A percentile compares a stretch with the other conserved stretches of the same genome.
phyloP scores from a whole-genome alignment of 148 eudicot species.

The Nepenthes gracilis region DNA sequence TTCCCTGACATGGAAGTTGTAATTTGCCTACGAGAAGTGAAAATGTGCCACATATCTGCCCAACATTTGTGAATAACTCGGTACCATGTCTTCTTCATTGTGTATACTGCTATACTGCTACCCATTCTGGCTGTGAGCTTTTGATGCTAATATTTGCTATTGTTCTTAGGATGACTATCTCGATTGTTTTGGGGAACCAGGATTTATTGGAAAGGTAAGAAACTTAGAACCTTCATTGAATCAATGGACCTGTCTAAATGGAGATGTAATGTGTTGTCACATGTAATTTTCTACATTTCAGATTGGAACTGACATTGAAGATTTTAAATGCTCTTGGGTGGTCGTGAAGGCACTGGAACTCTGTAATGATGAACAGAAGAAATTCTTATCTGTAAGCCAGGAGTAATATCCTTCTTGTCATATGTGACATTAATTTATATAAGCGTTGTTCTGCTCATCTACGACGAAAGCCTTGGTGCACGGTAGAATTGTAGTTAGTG shows the following conservation, averaged over 20 bases:
- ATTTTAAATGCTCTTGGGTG: slow-evolving; percentile 86
- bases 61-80: too few relatives aligned
- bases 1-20: too few relatives aligned
- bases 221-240: neutral
- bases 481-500: too few relatives aligned
- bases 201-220: slow-evolving; percentile 63
- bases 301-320: slow-evolving; percentile 89
- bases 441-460: neutral
- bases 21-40: too few relatives aligned
- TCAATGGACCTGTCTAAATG: neutral
- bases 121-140: too few relatives aligned
- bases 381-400: slow-evolving; percentile 39
- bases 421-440: neutral
- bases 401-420: neutral
- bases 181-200: slow-evolving; percentile 64
- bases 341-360: slow-evolving; percentile 75
- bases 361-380: slow-evolving; percentile 66
- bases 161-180: slow-evolving; percentile 61
- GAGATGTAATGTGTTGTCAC: slow-evolving; percentile 1
- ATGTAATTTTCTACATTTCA: slow-evolving; percentile 12
- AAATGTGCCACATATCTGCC: too few relatives aligned
- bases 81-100: too few relatives aligned
- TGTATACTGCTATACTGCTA: too few relatives aligned
- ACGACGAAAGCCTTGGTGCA: too few relatives aligned
- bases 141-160: slow-evolving; percentile 1